Evolutionary conservation across 2,329 filamentous ascomycete genomes (phyloP).

Genomic region (Fusarium penzigii): DNA sequence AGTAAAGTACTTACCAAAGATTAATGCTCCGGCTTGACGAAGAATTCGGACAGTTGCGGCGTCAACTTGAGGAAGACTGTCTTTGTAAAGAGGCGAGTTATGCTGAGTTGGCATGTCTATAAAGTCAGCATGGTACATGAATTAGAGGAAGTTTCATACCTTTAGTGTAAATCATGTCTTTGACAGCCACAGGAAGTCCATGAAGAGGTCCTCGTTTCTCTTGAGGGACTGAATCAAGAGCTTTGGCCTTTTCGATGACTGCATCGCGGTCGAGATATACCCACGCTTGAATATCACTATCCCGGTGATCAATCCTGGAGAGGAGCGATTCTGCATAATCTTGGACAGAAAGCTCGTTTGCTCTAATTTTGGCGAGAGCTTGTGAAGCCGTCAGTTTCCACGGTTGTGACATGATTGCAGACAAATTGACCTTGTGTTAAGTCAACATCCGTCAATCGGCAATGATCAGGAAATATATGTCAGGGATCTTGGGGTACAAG

Average conservation of each 20-base stretch:
- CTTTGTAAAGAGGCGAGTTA: conserved; percentile 56
- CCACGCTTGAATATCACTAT: conserved; percentile 52
- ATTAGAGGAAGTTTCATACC: conserved; percentile 31
- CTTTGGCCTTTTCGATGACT: conserved; percentile 50
- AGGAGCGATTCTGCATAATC: conserved; percentile 51
- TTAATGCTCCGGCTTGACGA: conserved; percentile 56
- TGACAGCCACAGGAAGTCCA: conserved; percentile 58
- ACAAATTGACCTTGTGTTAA: not conserved
- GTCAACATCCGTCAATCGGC: too few relatives aligned
- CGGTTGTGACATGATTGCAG: conserved; percentile 16
- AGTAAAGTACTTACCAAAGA: conserved; percentile 40
- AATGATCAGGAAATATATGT: too few relatives aligned
- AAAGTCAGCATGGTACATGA: not conserved
- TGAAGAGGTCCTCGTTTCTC: conserved; percentile 56
- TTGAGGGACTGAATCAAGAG: conserved; percentile 50
- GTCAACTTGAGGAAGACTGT: conserved; percentile 48
- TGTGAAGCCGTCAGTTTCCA: conserved; percentile 45
- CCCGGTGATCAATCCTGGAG: conserved; percentile 43
- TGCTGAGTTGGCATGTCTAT: conserved; percentile 58
- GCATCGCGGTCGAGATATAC: conserved; percentile 45
- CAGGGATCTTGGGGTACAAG: too few relatives aligned
- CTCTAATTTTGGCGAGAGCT: conserved; percentile 39
- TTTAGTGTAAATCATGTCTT: conserved; percentile 61
- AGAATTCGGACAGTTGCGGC: conserved; percentile 54
- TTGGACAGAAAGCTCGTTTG: conserved; percentile 48